Base-by-base conservation (phyloP, 768 basidiomycete genomes). In the Russula foetens region DNA sequence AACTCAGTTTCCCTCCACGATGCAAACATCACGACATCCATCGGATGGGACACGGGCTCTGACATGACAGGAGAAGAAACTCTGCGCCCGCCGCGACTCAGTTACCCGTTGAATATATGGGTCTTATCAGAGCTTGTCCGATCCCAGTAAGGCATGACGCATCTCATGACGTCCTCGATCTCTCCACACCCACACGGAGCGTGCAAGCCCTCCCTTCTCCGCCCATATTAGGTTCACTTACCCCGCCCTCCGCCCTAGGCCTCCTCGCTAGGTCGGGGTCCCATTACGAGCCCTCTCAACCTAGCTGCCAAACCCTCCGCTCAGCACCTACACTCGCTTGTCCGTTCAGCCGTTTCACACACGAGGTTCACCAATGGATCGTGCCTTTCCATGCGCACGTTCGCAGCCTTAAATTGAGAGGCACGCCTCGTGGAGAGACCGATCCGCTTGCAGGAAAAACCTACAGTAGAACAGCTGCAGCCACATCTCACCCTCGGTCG, bases 171-270 rank as follows among this genome's bases (percentile, higher is more conserved):
- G 48, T 45, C 5, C 12, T 15, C 15, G 28, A n/a, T n/a, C n/a
- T n/a, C n/a, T n/a, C n/a, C n/a, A n/a, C n/a, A n/a, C n/a, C n/a
- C n/a, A n/a, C n/a, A n/a, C n/a, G n/a, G n/a, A n/a, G n/a, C n/a
- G n/a, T n/a, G n/a, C n/a, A n/a, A n/a, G n/a, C n/a, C n/a, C n/a
- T n/a, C n/a, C n/a, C n/a, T n/a, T n/a, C n/a, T n/a, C n/a, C n/a
- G n/a, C n/a, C n/a, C 59, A 56, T 51, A 61, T 61, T 46, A 56
- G 60, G 59, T 43, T 50, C 15, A 15, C 46, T 60, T 9, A 5
- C 52, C 19, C 23, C 39, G 39, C 45, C 17, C n/a, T 14, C n/a
- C 33, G 17, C 43, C 26, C 31, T n/a, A n/a, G n/a, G n/a, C n/a
- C n/a, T 17, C 12, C 44, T 48, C 60, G 29, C 31, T 53, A 7